phyloP scores from a whole-genome alignment of 139 green algal genomes.

The Zygnema circumcarinatum region DNA sequence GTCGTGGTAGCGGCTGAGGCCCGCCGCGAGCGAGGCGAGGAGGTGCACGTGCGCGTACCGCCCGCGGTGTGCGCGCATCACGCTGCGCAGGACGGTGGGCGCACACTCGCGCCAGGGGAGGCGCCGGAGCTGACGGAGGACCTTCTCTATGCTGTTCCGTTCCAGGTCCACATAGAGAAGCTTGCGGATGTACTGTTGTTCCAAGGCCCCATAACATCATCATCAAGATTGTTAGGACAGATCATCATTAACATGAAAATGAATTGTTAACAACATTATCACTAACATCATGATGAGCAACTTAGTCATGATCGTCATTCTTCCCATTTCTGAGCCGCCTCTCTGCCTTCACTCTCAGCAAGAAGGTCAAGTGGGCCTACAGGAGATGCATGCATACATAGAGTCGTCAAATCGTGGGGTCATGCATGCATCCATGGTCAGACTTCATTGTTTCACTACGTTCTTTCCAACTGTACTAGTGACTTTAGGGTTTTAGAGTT shows the following conservation, averaged over 20 bases:
- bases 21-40: conserved; percentile 79
- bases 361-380: too few relatives aligned
- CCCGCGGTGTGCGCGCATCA: conserved; percentile 74
- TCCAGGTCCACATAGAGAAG: conserved; percentile 82
- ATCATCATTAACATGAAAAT: not conserved
- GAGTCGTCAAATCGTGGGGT: too few relatives aligned
- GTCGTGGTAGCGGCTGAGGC: conserved; percentile 83
- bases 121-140: conserved; percentile 85
- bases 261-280: not conserved
- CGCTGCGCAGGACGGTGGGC: conserved; percentile 81
- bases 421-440: too few relatives aligned
- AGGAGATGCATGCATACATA: too few relatives aligned
- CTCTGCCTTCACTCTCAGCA: too few relatives aligned
- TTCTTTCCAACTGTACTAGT: too few relatives aligned
- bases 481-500: too few relatives aligned
- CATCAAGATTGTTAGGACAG: not conserved
- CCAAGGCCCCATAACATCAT: not conserved
- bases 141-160: conserved; percentile 66
- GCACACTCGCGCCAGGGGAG: conserved; percentile 81
- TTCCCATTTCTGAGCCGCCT: too few relatives aligned
- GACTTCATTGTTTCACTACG: too few relatives aligned
- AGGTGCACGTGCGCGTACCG: conserved; percentile 74
- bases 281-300: not conserved
- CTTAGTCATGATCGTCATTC: too few relatives aligned
- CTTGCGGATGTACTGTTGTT: conserved; percentile 82